Evolutionary conservation across 345 rosid genomes (phyloP).

Genomic region (Citrus mangshanensis): DNA sequence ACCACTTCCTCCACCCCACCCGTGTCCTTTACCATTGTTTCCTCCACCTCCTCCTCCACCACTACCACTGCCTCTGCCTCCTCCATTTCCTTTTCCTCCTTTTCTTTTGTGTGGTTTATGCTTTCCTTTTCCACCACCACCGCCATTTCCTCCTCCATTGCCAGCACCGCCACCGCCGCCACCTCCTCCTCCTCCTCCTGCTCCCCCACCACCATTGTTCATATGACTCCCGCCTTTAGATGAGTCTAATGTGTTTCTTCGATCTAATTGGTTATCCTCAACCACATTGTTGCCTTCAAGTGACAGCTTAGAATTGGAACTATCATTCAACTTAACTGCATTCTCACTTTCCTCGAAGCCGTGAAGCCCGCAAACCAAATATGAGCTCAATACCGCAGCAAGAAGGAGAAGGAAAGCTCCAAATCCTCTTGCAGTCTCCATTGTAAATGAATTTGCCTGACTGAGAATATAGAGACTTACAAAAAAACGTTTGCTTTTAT

Average conservation of each 20-base stretch:
- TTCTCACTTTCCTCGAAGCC: slow-evolving; percentile 24
- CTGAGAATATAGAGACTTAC: neutral
- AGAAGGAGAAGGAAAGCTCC: slow-evolving; percentile 16
- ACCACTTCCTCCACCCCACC: neutral
- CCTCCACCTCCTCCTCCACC: slow-evolving; percentile 24
- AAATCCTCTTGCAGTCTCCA: slow-evolving; percentile 22
- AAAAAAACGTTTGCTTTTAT: slow-evolving; percentile 5
- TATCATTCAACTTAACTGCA: slow-evolving; percentile 13
- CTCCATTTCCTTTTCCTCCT: neutral
- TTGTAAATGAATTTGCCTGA: slow-evolving; percentile 1
- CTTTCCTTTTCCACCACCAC: slow-evolving; percentile 1
- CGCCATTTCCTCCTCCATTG: neutral
- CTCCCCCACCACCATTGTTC: slow-evolving; percentile 17
- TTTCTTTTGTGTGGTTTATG: neutral
- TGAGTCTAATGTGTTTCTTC: slow-evolving; percentile 11
- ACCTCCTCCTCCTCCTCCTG: neutral
- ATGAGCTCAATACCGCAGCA: slow-evolving; percentile 21
- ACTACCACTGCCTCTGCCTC: slow-evolving; percentile 19
- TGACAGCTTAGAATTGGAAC: slow-evolving; percentile 3
- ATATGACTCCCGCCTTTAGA: slow-evolving; percentile 10
- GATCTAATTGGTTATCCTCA: slow-evolving; percentile 8
- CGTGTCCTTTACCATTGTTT: slow-evolving; percentile 8
- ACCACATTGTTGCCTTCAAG: slow-evolving; percentile 1
- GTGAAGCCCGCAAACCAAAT: slow-evolving; percentile 32
- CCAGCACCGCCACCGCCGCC: slow-evolving; percentile 10